Evolutionary conservation across 23 red algal genomes (phyloP), one percentile per base, ranked within the genome.

Genomic region (Gracilariopsis chorda): DNA sequence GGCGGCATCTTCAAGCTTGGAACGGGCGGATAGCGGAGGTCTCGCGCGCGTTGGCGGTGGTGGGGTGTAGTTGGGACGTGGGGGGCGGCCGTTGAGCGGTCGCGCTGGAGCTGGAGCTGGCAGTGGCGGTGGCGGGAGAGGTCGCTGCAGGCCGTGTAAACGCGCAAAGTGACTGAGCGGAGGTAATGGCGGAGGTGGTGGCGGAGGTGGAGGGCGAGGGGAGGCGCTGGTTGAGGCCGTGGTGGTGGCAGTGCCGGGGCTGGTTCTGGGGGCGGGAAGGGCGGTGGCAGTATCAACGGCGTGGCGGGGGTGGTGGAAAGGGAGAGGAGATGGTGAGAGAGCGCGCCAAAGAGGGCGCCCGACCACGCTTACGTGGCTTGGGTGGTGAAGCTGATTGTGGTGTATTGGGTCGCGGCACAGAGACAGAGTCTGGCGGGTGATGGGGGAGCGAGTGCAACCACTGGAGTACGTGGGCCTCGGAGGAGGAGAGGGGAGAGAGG

Each of bases 1-100:
- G n/a, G n/a, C n/a, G n/a, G n/a, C n/a, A n/a, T n/a, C n/a, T n/a
- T n/a, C n/a, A n/a, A n/a, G n/a, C n/a, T n/a, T n/a, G n/a, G n/a
- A n/a, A n/a, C n/a, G n/a, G 27, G 67, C 37, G 59, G 77, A 3
- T 11, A 51, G 27, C 11, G 51, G 37, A 37, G 51, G 73, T 28
- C 73, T 12, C 53, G 78, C 23, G 53, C 47, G 43, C 77, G 51
- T 29, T 33, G 40, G 29, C 57, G 33, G 67, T 42, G 67, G 67
- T 21, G 82, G 60, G 39, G 82, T 51, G 46, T 60, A 63, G 78
- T 59, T 83, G 24, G 78, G 78, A 39, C 48, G 52, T 16, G 78
- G 78, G 23, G 76, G 76, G 52, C 53, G 78, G 0, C 44, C 51
- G 1, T 48, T 40, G 41, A 60, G n/a, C n/a, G n/a, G n/a, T n/a